Evolutionary conservation across 106 monocot species (phyloP), one percentile per base, ranked within the genome.

Genomic region (Iris macrosiphon): DNA sequence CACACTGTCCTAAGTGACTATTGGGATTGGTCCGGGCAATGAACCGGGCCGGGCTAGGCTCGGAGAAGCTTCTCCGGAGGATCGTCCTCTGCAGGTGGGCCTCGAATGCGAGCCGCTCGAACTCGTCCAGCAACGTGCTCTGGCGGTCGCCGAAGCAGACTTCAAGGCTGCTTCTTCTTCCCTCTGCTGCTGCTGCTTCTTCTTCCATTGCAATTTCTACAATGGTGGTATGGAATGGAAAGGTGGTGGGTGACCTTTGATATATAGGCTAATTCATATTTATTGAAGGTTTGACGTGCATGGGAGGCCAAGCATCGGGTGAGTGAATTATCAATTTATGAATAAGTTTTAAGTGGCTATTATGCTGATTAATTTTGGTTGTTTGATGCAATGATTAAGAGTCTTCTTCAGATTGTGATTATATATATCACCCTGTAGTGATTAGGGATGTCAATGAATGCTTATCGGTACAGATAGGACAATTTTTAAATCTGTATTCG

Each of bases 81-180:
- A 66, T 44, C 12, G 66, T 44, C 19, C 52, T 59, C 58, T 73
- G 58, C 23, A 79, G 53, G 20, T 67, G 57, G 58, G 41, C 38
- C 52, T 69, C 73, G 17, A 79, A 16, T 20, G 46, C 60, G 37
- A 53, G 38, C 59, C 68, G 32, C 52, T 79, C 79, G 45, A 39
- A 69, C 52, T 76, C 76, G 35, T 76, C 76, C 23, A 70, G 38
- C 7, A 76, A 58, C 13, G 70, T 70, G 51, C 22, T 31, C 14
- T 33, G 38, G 20, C 11, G 35, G 4, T 40, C 26, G 5, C 59
- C 40, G 40, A 13, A 51, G 68, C 50, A 59, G 2, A 60, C 29
- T 12, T 60, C 42, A 2, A 60, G 59, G 59, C 59, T 60, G 13
- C 40, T 39, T 17, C 60, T 38, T 21, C 40, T 41, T 13, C 31